A percentile compares a stretch with the other conserved stretches of the same genome.
Evolutionary conservation across 768 basidiomycete genomes (phyloP).

Genomic region (Leucosporidium creatinivorum): DNA sequence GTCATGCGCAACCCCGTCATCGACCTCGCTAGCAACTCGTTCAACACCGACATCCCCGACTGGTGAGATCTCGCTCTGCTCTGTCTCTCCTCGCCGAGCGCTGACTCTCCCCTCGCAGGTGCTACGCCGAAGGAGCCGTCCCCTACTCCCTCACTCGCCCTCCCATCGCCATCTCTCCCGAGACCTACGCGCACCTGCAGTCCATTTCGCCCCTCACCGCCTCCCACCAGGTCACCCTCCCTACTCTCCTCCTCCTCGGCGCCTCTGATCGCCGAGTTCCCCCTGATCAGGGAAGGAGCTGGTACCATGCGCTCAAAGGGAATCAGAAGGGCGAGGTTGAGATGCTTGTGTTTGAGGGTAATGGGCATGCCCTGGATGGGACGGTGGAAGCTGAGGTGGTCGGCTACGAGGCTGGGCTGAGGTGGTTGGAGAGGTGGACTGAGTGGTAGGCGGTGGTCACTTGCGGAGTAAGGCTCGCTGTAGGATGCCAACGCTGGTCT

Average conservation of each 20-base stretch:
- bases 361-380: conserved; percentile 58
- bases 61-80: conserved; percentile 45
- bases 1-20: conserved; percentile 65
- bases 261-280: conserved; percentile 57
- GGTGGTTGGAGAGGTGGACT: conserved; percentile 47
- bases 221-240: conserved; percentile 50
- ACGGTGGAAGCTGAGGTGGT: conserved; percentile 54
- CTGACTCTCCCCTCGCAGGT: conserved; percentile 13
- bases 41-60: conserved; percentile 60
- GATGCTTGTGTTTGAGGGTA: conserved; percentile 57
- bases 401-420: conserved; percentile 50
- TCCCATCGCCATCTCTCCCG: conserved; percentile 46
- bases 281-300: conserved; percentile 55
- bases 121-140: conserved; percentile 46
- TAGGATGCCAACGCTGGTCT: no score
- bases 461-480: no score
- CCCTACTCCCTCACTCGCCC: conserved; percentile 41
- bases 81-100: neutral
- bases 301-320: conserved; percentile 61
- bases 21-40: conserved; percentile 51
- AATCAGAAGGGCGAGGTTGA: conserved; percentile 46
- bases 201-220: conserved; percentile 54
- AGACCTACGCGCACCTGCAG: conserved; percentile 48
- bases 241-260: conserved; percentile 57
- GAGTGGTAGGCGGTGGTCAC: neutral